Conservation (phyloP, 345 rosid genomes). For the Pistacia atlantica region DNA sequence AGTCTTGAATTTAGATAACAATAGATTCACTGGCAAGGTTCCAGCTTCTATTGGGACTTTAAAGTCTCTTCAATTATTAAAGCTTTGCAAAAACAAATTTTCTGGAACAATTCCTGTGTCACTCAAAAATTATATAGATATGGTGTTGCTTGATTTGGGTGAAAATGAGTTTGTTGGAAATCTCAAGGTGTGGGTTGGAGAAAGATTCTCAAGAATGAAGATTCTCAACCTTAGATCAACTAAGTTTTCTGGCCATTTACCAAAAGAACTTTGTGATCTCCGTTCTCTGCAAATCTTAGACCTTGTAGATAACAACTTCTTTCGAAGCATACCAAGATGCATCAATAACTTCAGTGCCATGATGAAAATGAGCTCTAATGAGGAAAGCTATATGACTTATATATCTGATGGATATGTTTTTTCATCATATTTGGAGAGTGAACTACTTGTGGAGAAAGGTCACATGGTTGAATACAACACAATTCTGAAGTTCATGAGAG, state of each 20-base stretch:
- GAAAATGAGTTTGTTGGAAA: conserved; percentile 10
- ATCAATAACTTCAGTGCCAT: neutral
- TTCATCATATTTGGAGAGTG: neutral
- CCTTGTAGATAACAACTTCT: neutral
- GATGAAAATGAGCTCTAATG: no score
- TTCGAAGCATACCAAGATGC: neutral
- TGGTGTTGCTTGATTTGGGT: neutral
- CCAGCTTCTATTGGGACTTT: neutral
- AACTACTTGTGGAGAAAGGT: neutral
- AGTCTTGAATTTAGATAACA: conserved; percentile 15
- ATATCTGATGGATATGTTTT: no score
- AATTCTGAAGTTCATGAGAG: conserved; percentile 1
- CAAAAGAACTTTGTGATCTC: neutral
- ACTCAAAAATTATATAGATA: neutral
- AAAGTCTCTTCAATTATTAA: neutral
- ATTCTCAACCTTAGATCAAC: conserved; percentile 19
- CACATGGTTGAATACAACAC: neutral
- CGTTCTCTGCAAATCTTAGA: neutral
- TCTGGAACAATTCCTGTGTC: neutral
- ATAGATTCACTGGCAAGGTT: neutral
- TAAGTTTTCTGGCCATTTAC: neutral
- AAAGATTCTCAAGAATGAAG: neutral
- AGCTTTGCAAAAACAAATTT: neutral
- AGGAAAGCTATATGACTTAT: no score
- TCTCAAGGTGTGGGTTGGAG: neutral